Percentiles rank a stretch among this genome's conserved stretches.
phyloP scores from a whole-genome alignment of 1,284 basidiomycete genomes.

The Tranzscheliella williamsii region DNA sequence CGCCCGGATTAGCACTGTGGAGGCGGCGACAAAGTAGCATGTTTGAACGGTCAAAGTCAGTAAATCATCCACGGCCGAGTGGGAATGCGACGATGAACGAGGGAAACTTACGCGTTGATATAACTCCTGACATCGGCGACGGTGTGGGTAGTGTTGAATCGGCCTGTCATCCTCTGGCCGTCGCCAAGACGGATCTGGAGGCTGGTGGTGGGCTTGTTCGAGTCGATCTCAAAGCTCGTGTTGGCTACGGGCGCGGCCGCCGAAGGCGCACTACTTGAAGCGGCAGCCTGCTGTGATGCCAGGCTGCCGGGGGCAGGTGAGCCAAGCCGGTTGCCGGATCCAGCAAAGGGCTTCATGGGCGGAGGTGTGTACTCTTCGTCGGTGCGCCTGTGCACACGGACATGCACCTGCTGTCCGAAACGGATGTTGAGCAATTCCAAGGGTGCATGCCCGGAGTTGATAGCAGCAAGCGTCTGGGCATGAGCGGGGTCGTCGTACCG shows the following conservation, averaged over 20 bases:
- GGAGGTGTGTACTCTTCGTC: slow-evolving; percentile 74
- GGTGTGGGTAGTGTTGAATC: slow-evolving; percentile 90
- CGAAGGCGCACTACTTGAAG: too few relatives aligned
- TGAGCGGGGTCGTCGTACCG: slow-evolving; percentile 81
- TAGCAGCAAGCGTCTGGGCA: slow-evolving; percentile 73
- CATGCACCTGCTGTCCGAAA: slow-evolving; percentile 80
- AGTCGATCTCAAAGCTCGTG: slow-evolving; percentile 74
- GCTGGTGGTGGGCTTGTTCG: slow-evolving; percentile 78
- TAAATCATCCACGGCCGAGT: not conserved
- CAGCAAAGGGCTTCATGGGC: slow-evolving; percentile 69
- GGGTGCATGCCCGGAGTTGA: slow-evolving; percentile 82
- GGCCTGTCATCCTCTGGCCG: slow-evolving; percentile 80
- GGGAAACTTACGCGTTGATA: slow-evolving; percentile 78
- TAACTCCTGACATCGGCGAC: slow-evolving; percentile 82
- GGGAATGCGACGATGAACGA: not conserved
- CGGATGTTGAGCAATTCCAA: slow-evolving; percentile 75
- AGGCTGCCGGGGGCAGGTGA: slow-evolving; percentile 46
- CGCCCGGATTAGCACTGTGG: slow-evolving; percentile 48
- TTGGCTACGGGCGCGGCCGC: slow-evolving; percentile 33
- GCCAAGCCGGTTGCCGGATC: slow-evolving; percentile 81
- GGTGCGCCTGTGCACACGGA: slow-evolving; percentile 76
- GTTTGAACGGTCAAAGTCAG: slow-evolving; percentile 1
- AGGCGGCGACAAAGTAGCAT: not conserved
- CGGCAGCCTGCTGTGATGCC: too few relatives aligned
- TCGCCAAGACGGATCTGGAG: slow-evolving; percentile 89